Percentiles rank a stretch among this genome's conserved stretches.
Conservation (phyloP, 805 yeast species). For the Candida insectorum region DNA sequence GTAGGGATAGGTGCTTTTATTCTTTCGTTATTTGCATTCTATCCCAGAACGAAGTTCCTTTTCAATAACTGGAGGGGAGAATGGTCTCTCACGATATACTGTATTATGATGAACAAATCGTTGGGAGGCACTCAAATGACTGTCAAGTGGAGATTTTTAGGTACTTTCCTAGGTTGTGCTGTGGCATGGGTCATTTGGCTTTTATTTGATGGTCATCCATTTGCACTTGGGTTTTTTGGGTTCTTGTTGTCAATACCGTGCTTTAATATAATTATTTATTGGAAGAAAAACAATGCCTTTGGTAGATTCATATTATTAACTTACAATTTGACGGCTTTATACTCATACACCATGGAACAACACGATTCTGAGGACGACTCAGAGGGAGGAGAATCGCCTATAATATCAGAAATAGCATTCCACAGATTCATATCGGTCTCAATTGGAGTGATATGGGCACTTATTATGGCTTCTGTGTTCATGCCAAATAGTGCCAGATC, state of each 20-base stretch:
- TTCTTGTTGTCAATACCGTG: slow-evolving; percentile 46
- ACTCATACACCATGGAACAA: slow-evolving; percentile 64
- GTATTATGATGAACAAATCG: slow-evolving; percentile 81
- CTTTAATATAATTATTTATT: slow-evolving; percentile 57
- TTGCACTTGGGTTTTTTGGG: slow-evolving; percentile 49
- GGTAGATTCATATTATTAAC: slow-evolving; percentile 72
- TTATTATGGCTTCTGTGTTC: slow-evolving; percentile 60
- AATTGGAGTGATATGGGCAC: slow-evolving; percentile 74
- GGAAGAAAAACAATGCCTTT: slow-evolving; percentile 62
- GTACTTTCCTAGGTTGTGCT: slow-evolving; percentile 70
- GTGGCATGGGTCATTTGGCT: slow-evolving; percentile 61
- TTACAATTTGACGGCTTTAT: slow-evolving; percentile 73
- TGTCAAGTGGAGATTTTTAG: slow-evolving; percentile 67
- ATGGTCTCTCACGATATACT: slow-evolving; percentile 80
- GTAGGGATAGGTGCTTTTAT: slow-evolving; percentile 76
- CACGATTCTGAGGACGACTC: slow-evolving; percentile 55
- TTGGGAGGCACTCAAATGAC: slow-evolving; percentile 84
- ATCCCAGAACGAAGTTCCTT: slow-evolving; percentile 48
- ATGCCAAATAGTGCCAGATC: slow-evolving; percentile 76
- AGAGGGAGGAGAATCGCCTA: slow-evolving; percentile 70
- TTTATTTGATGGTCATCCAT: slow-evolving; percentile 51
- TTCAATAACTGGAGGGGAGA: slow-evolving; percentile 74
- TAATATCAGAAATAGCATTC: slow-evolving; percentile 69
- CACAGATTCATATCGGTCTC: slow-evolving; percentile 74
- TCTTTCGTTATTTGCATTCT: slow-evolving; percentile 64